Conservation (phyloP, 2,329 filamentous ascomycete genomes). For the Colletotrichum salicis region DNA sequence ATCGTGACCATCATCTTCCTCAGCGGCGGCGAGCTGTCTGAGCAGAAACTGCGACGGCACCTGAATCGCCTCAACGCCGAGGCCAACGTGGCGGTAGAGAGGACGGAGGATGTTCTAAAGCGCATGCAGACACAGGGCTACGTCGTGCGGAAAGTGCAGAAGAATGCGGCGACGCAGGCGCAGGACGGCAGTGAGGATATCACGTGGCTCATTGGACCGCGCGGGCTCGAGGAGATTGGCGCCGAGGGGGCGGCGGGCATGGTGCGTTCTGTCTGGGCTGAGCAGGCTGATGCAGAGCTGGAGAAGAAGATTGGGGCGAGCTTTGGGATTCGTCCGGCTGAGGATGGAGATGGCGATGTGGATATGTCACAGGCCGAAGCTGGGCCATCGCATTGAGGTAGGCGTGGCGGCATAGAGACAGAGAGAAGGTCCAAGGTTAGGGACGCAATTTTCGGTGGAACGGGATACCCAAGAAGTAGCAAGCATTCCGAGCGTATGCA, state of each 20-base stretch:
- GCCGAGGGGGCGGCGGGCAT: slow-evolving; percentile 79
- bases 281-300: slow-evolving; percentile 60
- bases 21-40: slow-evolving; percentile 76
- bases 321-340: slow-evolving; percentile 59
- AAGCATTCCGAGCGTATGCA: slow-evolving; percentile 5
- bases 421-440: slow-evolving; percentile 35
- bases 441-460: not conserved
- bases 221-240: slow-evolving; percentile 87
- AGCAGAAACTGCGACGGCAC: slow-evolving; percentile 81
- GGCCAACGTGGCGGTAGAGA: slow-evolving; percentile 77
- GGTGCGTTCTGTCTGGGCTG: slow-evolving; percentile 70
- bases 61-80: slow-evolving; percentile 80
- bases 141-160: slow-evolving; percentile 78
- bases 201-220: slow-evolving; percentile 85
- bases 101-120: slow-evolving; percentile 79
- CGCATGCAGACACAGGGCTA: slow-evolving; percentile 86
- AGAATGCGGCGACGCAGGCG: slow-evolving; percentile 53
- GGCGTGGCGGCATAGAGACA: slow-evolving; percentile 30
- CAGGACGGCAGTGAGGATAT: slow-evolving; percentile 77
- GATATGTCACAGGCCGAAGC: slow-evolving; percentile 25
- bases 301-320: slow-evolving; percentile 71
- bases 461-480: slow-evolving; percentile 24
- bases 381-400: slow-evolving; percentile 32
- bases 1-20: slow-evolving; percentile 82
- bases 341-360: slow-evolving; percentile 39